phyloP scores from a whole-genome alignment of 805 yeast genomes.

The Kuraishia borneana region DNA sequence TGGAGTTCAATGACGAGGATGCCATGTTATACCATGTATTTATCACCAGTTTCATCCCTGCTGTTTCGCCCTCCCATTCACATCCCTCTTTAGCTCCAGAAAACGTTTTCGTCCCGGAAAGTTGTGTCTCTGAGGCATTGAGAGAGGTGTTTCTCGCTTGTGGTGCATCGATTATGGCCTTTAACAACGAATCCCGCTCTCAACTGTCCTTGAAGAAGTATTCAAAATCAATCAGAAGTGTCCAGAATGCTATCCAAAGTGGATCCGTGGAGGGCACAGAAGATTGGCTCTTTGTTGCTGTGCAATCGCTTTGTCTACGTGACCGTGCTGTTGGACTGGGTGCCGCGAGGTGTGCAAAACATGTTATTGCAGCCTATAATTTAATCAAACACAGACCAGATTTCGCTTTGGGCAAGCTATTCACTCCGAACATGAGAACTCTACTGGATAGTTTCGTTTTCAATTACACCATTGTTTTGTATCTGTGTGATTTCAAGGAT shows the following conservation, averaged over 20 bases:
- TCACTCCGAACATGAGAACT: slow-evolving; percentile 15
- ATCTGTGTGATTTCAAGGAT: slow-evolving; percentile 8
- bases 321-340: slow-evolving; percentile 17
- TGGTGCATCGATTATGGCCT: slow-evolving; percentile 25
- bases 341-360: slow-evolving; percentile 17
- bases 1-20: slow-evolving; percentile 5
- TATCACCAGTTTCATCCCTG: slow-evolving; percentile 19
- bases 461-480: slow-evolving; percentile 1
- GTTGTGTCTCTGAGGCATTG: slow-evolving; percentile 15
- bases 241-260: slow-evolving; percentile 11
- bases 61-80: slow-evolving; percentile 22
- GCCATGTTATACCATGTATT: slow-evolving; percentile 15
- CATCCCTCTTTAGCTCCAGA: slow-evolving; percentile 22
- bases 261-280: slow-evolving; percentile 15
- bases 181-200: slow-evolving; percentile 16
- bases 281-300: slow-evolving; percentile 26
- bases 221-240: slow-evolving; percentile 11
- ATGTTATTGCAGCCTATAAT: slow-evolving; percentile 20
- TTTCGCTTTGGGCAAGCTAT: slow-evolving; percentile 3
- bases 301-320: slow-evolving; percentile 23
- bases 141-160: slow-evolving; percentile 25
- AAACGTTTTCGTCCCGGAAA: slow-evolving; percentile 20
- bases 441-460: slow-evolving; percentile 23
- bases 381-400: slow-evolving; percentile 18
- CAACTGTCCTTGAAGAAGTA: slow-evolving; percentile 13